Conservation (phyloP, 441 rosid species). For the Pelargonium citronellum region DNA sequence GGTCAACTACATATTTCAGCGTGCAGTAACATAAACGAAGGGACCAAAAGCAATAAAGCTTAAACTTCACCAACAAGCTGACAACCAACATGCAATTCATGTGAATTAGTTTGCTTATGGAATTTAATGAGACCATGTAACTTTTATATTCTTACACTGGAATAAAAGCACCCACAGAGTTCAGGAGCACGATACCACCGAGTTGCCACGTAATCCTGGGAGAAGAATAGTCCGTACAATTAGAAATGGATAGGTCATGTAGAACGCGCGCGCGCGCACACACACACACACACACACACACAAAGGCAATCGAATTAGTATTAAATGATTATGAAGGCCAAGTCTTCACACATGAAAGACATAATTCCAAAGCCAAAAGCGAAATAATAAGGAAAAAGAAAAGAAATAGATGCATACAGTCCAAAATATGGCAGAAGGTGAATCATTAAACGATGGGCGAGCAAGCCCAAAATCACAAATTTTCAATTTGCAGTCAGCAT, state of each 20-base stretch:
- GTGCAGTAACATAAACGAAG: neutral
- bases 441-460: slow-evolving; percentile 88
- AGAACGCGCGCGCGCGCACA: too few relatives aligned
- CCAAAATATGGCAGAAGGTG: slow-evolving; percentile 97
- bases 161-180: slow-evolving; percentile 96
- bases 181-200: slow-evolving; percentile 99
- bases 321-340: neutral
- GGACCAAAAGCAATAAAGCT: neutral
- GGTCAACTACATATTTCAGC: neutral
- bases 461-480: slow-evolving; percentile 98
- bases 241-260: too few relatives aligned
- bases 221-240: neutral
- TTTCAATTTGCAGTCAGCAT: slow-evolving; percentile 96
- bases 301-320: neutral
- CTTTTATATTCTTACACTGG: slow-evolving; percentile 59
- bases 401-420: slow-evolving; percentile 49
- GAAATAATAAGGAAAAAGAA: neutral
- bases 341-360: neutral
- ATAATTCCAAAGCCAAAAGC: neutral
- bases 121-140: slow-evolving; percentile 13
- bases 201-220: slow-evolving; percentile 94
- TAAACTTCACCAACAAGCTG: neutral
- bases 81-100: neutral
- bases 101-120: neutral
- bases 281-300: too few relatives aligned